Base-by-base conservation (phyloP, 257 asterid species). In the Solanum rostratum region DNA sequence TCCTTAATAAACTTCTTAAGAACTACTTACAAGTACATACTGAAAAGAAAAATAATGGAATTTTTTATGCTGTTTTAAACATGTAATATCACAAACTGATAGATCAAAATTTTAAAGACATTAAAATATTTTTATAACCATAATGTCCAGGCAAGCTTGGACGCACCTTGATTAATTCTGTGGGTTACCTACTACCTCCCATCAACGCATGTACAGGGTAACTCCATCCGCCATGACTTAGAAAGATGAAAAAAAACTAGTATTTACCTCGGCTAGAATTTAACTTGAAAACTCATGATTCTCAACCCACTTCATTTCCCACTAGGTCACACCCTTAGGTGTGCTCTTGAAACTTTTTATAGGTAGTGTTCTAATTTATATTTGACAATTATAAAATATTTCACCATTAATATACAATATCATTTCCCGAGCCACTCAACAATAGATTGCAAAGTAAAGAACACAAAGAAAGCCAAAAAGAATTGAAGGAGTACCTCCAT, bases 401-500 rank as follows among this genome's bases (percentile, higher is more conserved):
- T 74, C 60, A 74, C 27, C 54, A 49, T 22, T 22, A 2, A 11
- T 12, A 49, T 33, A 19, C 49, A 74, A 8, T 49, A 49, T 50
- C 10, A 73, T 24, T 13, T 74, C 24, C 24, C 27, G 16, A 49
- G 81, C 37, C 43, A 49, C 37, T 46, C 43, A 15, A 74, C 2
- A 46, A 74, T 60, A 39, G 15, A 29, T 29, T 66, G 80, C 62
- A 53, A 5, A 16, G 7, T 27, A 15, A 68, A 65, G 76, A 46
- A 52, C 29, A 66, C 30, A 5, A 8, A 65, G 41, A 83, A 19
- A 13, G 18, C 49, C 7, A 52, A n/a, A n/a, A 81, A 69, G 12
- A 73, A 33, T 10, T 73, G 66, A 66, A 70, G 76, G 65, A 86
- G 76, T 85, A 94, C 98, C 98, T 91, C 90, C 30, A 83, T 59